Conservation (phyloP, 2,329 filamentous ascomycete species). For the Uncinocarpus reesii region DNA sequence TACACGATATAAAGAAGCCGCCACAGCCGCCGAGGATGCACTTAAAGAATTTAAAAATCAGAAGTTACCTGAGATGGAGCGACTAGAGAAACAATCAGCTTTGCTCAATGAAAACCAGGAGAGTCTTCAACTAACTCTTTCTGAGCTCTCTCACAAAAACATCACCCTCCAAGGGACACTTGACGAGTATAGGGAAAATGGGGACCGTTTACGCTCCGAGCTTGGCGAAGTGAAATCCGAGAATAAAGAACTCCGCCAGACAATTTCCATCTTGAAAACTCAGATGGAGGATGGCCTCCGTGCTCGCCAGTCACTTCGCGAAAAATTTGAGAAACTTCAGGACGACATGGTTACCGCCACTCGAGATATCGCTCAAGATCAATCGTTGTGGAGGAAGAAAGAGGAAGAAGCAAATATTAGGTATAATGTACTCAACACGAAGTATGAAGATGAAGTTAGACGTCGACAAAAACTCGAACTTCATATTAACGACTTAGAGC, state of each 20-base stretch:
- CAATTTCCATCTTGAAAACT: constrained; percentile 60
- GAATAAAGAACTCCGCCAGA: constrained; percentile 64
- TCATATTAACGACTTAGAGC: constrained; percentile 51
- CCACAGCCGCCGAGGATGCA: constrained; percentile 54
- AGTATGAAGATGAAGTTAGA: constrained; percentile 59
- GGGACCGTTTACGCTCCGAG: constrained; percentile 49
- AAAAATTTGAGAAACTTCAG: constrained; percentile 75
- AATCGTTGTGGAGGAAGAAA: constrained; percentile 62
- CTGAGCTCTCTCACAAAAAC: constrained; percentile 49
- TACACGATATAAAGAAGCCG: constrained; percentile 38
- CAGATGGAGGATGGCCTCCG: constrained; percentile 80
- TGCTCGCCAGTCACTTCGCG: constrained; percentile 71
- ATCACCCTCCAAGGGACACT: constrained; percentile 51
- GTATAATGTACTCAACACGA: constrained; percentile 46
- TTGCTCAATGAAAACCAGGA: constrained; percentile 58
- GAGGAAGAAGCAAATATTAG: constrained; percentile 48
- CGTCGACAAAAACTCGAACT: constrained; percentile 50
- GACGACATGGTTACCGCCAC: constrained; percentile 74
- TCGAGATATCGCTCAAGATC: constrained; percentile 71
- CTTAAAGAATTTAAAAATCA: constrained; percentile 59
- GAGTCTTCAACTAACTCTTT: constrained; percentile 43
- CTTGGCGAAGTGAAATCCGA: constrained; percentile 47
- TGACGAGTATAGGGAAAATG: constrained; percentile 53
- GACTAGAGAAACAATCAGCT: constrained; percentile 55
- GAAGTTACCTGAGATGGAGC: constrained; percentile 56